Percentiles rank a stretch among this genome's conserved stretches.
Conservation (phyloP, 169 alveolate genomes). For the Plasmodium falciparum region DNA sequence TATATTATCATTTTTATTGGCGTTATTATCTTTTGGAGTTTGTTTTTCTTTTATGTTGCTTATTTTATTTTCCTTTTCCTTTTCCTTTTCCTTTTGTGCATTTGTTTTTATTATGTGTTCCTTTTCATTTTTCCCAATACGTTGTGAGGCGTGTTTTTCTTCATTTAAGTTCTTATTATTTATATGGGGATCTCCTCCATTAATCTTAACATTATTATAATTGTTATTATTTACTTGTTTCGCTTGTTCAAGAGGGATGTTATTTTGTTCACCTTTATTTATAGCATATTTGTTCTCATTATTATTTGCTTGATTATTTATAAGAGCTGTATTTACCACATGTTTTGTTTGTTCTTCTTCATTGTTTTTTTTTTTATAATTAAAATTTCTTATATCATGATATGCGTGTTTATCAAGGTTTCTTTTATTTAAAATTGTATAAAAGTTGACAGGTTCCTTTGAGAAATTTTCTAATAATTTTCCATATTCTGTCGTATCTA, state of each 20-base stretch:
- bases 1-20: not conserved
- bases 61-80: not conserved
- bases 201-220: too few species aligned
- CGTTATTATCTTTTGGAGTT: not conserved
- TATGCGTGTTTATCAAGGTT: constrained; percentile 65
- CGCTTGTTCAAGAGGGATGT: not conserved
- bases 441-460: constrained; percentile 61
- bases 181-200: too few species aligned
- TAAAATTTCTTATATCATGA: constrained; percentile 73
- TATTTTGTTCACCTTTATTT: not conserved
- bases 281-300: too few species aligned
- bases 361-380: constrained; percentile 34
- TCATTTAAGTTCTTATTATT: too few species aligned
- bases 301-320: constrained; percentile 23
- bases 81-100: not conserved
- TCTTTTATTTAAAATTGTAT: constrained; percentile 57
- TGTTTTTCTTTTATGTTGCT: not conserved
- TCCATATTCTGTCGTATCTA: constrained; percentile 72
- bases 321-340: too few species aligned
- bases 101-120: not conserved
- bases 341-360: constrained; percentile 4
- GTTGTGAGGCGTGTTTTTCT: too few species aligned
- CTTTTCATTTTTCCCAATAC: too few species aligned
- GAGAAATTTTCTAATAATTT: constrained; percentile 63
- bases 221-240: too few species aligned